These are phyloP conservation scores for Hirschioporus abietinus DNA, from an alignment of 768 basidiomycete genomes.

Conservation along the genomic window DNA sequence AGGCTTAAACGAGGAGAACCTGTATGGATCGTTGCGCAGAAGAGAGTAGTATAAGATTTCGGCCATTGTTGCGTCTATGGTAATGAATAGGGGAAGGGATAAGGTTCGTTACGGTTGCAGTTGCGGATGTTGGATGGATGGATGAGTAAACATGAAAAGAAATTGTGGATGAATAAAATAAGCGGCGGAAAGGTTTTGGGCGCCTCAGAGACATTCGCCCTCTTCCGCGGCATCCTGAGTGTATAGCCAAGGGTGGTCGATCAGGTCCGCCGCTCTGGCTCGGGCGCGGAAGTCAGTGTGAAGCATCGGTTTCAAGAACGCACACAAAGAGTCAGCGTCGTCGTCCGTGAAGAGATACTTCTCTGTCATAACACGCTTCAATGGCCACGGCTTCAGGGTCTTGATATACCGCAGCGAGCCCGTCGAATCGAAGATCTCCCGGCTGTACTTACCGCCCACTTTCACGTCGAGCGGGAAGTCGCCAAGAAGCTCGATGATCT, in stretches of 20 bases:
- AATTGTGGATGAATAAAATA: conserved; percentile 1
- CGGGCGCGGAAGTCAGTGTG: conserved; percentile 63
- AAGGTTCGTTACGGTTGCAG: neutral
- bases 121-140: neutral
- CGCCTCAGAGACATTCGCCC: conserved; percentile 26
- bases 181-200: neutral
- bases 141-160: neutral
- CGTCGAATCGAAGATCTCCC: conserved; percentile 75
- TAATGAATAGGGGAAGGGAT: conserved; percentile 1
- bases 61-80: neutral
- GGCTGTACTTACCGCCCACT: conserved; percentile 79
- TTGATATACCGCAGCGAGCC: conserved; percentile 70
- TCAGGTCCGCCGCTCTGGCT: conserved; percentile 65
- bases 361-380: conserved; percentile 80
- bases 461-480: conserved; percentile 70
- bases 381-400: conserved; percentile 74
- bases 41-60: conserved; percentile 1
- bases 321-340: conserved; percentile 55
- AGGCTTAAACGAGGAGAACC: neutral
- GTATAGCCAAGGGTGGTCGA: conserved; percentile 70
- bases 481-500: conserved; percentile 88
- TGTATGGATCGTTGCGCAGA: conserved; percentile 2
- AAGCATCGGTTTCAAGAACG: conserved; percentile 75
- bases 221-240: conserved; percentile 25
- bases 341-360: conserved; percentile 70